A percentile compares a stretch with the other conserved stretches of the same genome.
Evolutionary conservation across 2,329 filamentous ascomycete species (phyloP).

Genomic region (Ramichloridium luteum): DNA sequence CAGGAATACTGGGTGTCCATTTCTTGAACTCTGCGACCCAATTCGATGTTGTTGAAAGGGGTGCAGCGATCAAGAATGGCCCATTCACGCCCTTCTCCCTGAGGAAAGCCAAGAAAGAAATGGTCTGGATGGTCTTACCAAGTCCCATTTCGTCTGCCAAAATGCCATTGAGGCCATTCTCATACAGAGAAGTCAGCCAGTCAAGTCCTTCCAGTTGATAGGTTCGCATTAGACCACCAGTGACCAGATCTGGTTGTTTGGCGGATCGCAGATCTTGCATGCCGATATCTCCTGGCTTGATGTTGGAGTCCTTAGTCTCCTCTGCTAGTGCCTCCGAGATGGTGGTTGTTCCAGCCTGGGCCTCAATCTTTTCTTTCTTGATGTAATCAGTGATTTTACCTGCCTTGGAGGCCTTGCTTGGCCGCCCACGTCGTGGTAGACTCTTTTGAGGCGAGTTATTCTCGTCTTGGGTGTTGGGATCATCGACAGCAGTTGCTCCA

Average conservation of each 20-base stretch:
- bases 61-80: constrained; percentile 81
- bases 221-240: constrained; percentile 79
- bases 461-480: constrained; percentile 13
- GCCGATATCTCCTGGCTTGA: constrained; percentile 48
- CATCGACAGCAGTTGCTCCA: constrained; percentile 13
- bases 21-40: constrained; percentile 90
- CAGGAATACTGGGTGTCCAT: constrained; percentile 82
- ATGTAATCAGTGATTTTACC: constrained; percentile 48
- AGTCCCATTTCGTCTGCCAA: constrained; percentile 90
- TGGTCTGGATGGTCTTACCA: constrained; percentile 85
- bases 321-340: constrained; percentile 47
- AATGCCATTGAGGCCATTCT: constrained; percentile 87
- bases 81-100: constrained; percentile 80
- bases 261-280: constrained; percentile 65
- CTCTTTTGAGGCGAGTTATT: constrained; percentile 13
- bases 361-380: constrained; percentile 45
- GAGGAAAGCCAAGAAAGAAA: constrained; percentile 73
- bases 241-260: constrained; percentile 71
- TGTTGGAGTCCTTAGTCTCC: constrained; percentile 44
- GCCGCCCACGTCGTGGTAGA: constrained; percentile 22
- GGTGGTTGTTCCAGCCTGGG: constrained; percentile 40
- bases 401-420: constrained; percentile 24
- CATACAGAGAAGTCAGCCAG: constrained; percentile 73
- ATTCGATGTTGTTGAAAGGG: constrained; percentile 82
- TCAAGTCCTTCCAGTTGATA: constrained; percentile 92